Conservation (phyloP, 1,139 yeast genomes). For the Entelexis paramagnoliae region DNA sequence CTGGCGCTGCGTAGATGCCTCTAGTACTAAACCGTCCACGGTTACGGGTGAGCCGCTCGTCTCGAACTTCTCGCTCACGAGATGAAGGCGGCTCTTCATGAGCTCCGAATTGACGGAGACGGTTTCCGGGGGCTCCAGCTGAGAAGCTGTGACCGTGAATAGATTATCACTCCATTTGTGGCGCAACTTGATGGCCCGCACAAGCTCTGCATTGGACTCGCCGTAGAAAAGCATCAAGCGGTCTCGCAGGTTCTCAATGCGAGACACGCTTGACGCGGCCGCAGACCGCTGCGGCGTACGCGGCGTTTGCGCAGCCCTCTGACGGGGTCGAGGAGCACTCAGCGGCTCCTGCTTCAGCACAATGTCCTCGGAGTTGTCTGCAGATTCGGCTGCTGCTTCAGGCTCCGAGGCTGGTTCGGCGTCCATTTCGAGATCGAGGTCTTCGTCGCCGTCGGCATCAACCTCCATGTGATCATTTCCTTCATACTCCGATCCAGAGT, state of each 20-base stretch:
- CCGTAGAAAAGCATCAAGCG: constrained; percentile 35
- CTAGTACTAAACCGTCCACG: constrained; percentile 8
- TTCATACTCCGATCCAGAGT: constrained; percentile 1
- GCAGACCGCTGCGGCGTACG: neutral
- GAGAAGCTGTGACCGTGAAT: constrained; percentile 27
- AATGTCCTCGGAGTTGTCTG: neutral
- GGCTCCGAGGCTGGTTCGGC: neutral
- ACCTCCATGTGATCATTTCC: neutral
- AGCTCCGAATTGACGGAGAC: neutral
- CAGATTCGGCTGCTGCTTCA: neutral
- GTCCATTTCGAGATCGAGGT: neutral
- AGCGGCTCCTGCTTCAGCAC: neutral
- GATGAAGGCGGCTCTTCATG: neutral
- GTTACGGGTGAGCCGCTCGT: neutral
- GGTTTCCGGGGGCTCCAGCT: constrained; percentile 19
- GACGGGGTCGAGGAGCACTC: too few species aligned
- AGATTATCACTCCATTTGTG: constrained; percentile 33
- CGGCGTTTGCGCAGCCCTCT: neutral
- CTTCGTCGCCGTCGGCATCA: neutral
- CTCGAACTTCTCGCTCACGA: neutral
- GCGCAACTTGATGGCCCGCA: constrained; percentile 31
- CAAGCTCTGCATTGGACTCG: constrained; percentile 29
- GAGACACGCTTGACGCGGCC: neutral
- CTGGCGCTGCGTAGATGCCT: constrained; percentile 6
- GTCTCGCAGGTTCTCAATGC: constrained; percentile 29